Conservation (phyloP, 2,329 filamentous ascomycete genomes). For the Stachybotrys elegans region DNA sequence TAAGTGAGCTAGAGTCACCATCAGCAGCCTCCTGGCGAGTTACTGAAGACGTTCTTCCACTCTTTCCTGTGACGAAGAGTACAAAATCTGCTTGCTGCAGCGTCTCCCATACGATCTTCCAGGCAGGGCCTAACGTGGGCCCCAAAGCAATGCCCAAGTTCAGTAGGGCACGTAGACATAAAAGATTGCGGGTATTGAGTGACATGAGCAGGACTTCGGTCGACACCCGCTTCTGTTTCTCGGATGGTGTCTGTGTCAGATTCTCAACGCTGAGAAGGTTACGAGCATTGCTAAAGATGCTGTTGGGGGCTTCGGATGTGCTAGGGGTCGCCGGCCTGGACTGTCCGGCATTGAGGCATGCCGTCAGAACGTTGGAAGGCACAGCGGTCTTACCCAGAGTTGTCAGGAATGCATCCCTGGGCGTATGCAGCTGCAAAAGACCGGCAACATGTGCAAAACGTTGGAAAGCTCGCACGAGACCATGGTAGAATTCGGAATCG, state of each 20-base stretch:
- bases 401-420: slow-evolving; percentile 89
- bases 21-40: slow-evolving; percentile 45
- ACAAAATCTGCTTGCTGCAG: slow-evolving; percentile 90
- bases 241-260: slow-evolving; percentile 54
- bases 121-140: slow-evolving; percentile 77
- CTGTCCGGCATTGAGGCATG: slow-evolving; percentile 48
- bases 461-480: slow-evolving; percentile 86
- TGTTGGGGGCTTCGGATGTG: slow-evolving; percentile 43
- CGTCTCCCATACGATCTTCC: slow-evolving; percentile 88
- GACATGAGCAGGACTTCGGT: slow-evolving; percentile 49
- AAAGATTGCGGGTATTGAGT: slow-evolving; percentile 81
- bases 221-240: slow-evolving; percentile 56
- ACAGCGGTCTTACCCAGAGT: slow-evolving; percentile 91
- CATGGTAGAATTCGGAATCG: slow-evolving; percentile 91
- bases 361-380: slow-evolving; percentile 69
- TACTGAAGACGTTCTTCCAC: slow-evolving; percentile 45
- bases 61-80: slow-evolving; percentile 59
- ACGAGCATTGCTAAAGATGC: slow-evolving; percentile 66
- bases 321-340: slow-evolving; percentile 37
- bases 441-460: slow-evolving; percentile 94
- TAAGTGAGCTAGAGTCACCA: slow-evolving; percentile 43
- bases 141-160: slow-evolving; percentile 94
- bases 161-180: slow-evolving; percentile 86
- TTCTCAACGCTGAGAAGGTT: slow-evolving; percentile 71
- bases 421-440: slow-evolving; percentile 75